Percentiles rank a stretch among this genome's conserved stretches.
Conservation (phyloP, 768 basidiomycete genomes). For the Lentinula aciculospora region DNA sequence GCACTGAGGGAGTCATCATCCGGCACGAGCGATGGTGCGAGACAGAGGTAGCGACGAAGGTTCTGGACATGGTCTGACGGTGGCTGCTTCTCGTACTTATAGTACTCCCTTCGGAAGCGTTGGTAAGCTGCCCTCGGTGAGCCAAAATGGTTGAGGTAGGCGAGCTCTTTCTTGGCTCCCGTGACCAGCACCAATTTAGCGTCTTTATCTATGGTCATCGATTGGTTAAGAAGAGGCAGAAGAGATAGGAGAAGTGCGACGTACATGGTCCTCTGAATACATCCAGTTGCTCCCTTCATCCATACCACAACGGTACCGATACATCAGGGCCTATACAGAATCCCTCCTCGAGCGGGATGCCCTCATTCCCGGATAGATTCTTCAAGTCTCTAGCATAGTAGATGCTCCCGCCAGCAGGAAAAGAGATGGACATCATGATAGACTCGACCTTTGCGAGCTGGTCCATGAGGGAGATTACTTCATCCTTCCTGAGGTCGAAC, state of each 20-base stretch:
- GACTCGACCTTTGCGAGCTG: conserved; percentile 35
- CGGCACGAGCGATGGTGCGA: conserved; percentile 23
- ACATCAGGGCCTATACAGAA: conserved; percentile 29
- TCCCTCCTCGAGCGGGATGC: conserved; percentile 20
- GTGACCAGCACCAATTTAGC: conserved; percentile 18
- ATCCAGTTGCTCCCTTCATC: conserved; percentile 15
- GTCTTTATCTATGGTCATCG: conserved; percentile 18
- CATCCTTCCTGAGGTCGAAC: conserved; percentile 20
- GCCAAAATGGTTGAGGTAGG: conserved; percentile 24
- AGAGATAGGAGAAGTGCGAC: conserved; percentile 12
- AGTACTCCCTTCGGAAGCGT: conserved; percentile 19
- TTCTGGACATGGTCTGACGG: conserved; percentile 25
- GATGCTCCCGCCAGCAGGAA: conserved; percentile 39
- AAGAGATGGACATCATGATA: conserved; percentile 33
- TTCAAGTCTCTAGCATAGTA: conserved; percentile 33
- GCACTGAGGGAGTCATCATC: conserved; percentile 14
- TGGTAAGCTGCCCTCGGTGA: conserved; percentile 19
- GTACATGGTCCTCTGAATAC: conserved; percentile 20
- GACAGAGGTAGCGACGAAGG: conserved; percentile 20
- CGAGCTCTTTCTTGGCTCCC: conserved; percentile 24
- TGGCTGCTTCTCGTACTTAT: conserved; percentile 22
- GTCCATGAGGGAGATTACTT: conserved; percentile 27
- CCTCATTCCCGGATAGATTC: conserved; percentile 23
- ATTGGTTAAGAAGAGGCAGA: conserved; percentile 10
- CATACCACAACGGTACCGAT: conserved; percentile 20